Conservation (phyloP, 257 asterid species). For the Solanum arcanum region DNA sequence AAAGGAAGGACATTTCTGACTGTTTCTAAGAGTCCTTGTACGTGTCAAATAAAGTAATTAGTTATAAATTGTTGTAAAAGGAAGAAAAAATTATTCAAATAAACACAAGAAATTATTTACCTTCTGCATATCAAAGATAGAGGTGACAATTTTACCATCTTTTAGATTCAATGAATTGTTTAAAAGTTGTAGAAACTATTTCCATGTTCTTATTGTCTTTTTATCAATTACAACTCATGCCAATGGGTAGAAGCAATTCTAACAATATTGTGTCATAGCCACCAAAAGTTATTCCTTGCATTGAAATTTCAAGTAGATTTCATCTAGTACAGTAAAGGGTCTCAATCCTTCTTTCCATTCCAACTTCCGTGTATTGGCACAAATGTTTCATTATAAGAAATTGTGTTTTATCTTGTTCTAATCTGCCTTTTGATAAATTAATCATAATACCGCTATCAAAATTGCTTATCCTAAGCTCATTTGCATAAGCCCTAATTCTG, state of each 20-base stretch:
- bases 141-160: background rate
- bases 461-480: background rate
- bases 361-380: background rate
- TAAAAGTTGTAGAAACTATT: background rate
- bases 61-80: background rate
- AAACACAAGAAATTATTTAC: background rate
- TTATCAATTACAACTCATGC: background rate
- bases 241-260: background rate
- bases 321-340: background rate
- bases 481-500: background rate
- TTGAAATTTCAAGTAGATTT: background rate
- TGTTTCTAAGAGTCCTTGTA: background rate
- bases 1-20: background rate
- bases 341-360: background rate
- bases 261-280: background rate
- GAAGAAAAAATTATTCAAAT: background rate
- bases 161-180: background rate
- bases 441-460: background rate
- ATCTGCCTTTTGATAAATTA: no score
- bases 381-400: no score
- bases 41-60: background rate
- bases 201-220: background rate
- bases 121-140: background rate
- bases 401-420: background rate
- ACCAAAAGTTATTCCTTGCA: background rate